These are phyloP conservation scores for Paradendryphiella salina DNA, from an alignment of 2,329 filamentous ascomycete genomes.

Conservation along the genomic window DNA sequence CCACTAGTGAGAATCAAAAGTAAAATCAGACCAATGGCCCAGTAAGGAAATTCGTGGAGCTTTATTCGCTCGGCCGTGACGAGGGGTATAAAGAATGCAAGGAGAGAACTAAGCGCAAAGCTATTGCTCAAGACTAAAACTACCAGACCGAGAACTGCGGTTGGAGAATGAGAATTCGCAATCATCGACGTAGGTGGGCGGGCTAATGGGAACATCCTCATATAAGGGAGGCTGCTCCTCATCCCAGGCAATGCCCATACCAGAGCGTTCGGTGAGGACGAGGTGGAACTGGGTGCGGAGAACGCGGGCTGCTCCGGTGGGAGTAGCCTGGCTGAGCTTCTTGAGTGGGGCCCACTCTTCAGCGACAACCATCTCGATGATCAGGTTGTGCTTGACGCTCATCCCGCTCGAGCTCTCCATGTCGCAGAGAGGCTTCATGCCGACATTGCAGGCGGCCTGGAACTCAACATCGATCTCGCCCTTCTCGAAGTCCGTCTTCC, in stretches of 20 bases:
- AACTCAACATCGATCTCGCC: constrained; percentile 85
- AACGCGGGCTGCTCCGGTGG: constrained; percentile 87
- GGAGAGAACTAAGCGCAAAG: not conserved
- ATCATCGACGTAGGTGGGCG: constrained; percentile 60
- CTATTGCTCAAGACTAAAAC: constrained; percentile 27
- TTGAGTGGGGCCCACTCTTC: constrained; percentile 79
- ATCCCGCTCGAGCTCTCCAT: constrained; percentile 74
- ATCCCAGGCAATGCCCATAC: constrained; percentile 93
- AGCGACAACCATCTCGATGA: constrained; percentile 91
- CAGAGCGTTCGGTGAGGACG: constrained; percentile 77
- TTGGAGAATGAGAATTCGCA: constrained; percentile 30
- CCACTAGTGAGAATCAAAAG: constrained; percentile 22
- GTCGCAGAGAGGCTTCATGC: constrained; percentile 73
- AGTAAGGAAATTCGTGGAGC: constrained; percentile 29
- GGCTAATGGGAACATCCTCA: constrained; percentile 85
- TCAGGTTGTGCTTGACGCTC: constrained; percentile 79
- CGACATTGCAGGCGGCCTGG: constrained; percentile 63
- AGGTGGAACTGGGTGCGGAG: constrained; percentile 89
- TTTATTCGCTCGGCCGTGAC: constrained; percentile 7
- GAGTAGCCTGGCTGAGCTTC: constrained; percentile 73
- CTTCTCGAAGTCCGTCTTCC: constrained; percentile 79
- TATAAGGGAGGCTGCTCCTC: constrained; percentile 94
- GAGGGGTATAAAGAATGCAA: constrained; percentile 6
- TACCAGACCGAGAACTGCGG: constrained; percentile 29
- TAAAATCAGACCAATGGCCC: constrained; percentile 20